phyloP scores from a whole-genome alignment of 768 basidiomycete genomes.

The Lactifluus pinguis region DNA sequence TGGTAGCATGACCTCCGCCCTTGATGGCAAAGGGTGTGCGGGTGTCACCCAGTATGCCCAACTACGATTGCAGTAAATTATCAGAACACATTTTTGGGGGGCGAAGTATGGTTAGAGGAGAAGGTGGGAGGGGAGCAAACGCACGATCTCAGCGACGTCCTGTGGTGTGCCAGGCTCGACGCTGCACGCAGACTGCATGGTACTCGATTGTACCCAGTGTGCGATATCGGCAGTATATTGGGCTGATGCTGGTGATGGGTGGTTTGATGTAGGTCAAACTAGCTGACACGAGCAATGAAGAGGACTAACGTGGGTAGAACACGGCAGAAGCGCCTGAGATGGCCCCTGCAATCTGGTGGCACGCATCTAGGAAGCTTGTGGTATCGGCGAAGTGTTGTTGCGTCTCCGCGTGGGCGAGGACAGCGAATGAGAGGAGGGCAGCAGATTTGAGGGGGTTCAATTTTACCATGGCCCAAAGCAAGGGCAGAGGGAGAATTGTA shows the following conservation, averaged over 20 bases:
- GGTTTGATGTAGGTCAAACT: neutral
- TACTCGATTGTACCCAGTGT: neutral
- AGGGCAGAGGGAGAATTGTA: neutral
- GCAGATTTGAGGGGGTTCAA: neutral
- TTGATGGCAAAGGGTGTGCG: slow-evolving; percentile 13
- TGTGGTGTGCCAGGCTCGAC: slow-evolving; percentile 17
- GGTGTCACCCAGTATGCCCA: slow-evolving; percentile 2
- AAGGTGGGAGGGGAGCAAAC: neutral
- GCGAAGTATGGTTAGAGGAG: too few relatives aligned
- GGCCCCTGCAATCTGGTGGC: neutral
- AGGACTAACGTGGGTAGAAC: slow-evolving; percentile 7
- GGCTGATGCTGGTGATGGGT: too few relatives aligned
- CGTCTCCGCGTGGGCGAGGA: neutral
- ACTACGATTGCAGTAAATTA: neutral
- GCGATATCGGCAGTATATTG: slow-evolving; percentile 1
- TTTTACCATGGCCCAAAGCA: neutral
- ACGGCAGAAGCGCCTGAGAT: slow-evolving; percentile 2
- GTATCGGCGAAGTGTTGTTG: neutral
- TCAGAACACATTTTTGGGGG: too few relatives aligned
- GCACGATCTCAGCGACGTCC: slow-evolving; percentile 16
- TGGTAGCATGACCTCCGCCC: slow-evolving; percentile 21
- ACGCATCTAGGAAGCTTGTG: neutral
- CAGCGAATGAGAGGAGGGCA: neutral
- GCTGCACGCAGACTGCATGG: slow-evolving; percentile 16
- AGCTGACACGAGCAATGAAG: too few relatives aligned